Base-by-base conservation (phyloP, 176 grass and related monocot species). In the Cocos nucifera region DNA sequence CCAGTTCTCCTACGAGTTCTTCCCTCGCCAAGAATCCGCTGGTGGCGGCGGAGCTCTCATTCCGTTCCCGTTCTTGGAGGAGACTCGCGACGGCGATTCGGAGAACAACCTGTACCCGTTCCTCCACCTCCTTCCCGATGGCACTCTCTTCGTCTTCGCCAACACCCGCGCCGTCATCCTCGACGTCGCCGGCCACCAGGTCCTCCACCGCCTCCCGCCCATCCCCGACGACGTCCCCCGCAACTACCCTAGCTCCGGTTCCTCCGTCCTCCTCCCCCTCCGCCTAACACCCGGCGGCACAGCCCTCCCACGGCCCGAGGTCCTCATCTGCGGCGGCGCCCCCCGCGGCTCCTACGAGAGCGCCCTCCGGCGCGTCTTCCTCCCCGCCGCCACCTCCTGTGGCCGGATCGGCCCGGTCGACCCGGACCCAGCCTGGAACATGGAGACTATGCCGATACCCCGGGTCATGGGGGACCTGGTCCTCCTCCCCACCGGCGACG, bases 81-180 rank as follows among this genome's bases (percentile, higher is more conserved):
- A 96, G 64, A 96, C 92, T 1, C 74, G 58, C 4, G 87, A 96
- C 29, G 62, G 22, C 0, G 71, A 84, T n/a, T 49, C 75, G 3
- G 86, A 96, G 80, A 61, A 90, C 80, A 96, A 96, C 59, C 80
- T 96, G 6, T 90, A 96, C 69, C 92, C 87, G 15, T 96, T 96
- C 82, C 80, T 90, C 8, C 92, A 90, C 82, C 87, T 90, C 19
- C 83, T 90, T 28, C 92, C 83, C 0, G 92, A 96, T 55, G 92
- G 81, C 21, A 66, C 71, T 4, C 69, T 96, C 25, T 96, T 96
- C 78, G 59, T 77, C 61, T 90, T 90, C 54, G 87, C 92, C 78
- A 96, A 96, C 50, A 82, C 83, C 65, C 75, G 72, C 18, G 71
- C 87, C 26, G 57, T 82, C 52, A 22, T 90, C 51, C 82, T 90